Base-by-base conservation (phyloP, 108 stramenopile genomes). In the Nitzschia palea region DNA sequence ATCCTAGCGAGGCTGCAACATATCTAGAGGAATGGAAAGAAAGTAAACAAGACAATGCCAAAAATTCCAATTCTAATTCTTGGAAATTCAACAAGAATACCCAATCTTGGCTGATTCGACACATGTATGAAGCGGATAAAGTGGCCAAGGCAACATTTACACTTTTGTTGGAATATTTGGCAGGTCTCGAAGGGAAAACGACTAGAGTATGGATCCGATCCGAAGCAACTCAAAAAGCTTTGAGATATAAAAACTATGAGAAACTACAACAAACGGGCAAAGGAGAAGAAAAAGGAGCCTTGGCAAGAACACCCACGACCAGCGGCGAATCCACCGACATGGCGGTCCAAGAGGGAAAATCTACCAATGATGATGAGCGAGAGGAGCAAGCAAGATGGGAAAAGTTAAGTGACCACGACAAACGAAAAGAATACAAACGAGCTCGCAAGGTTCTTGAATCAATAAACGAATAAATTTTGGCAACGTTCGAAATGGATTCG, bases 61-160 rank as follows among this genome's bases (percentile, higher is more conserved):
- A 18, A 25, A n/a, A n/a, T n/a, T 14, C 45, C 34, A 33, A 60
- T 43, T 14, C 18, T 30, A 42, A 28, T 8, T 20, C 55, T 5
- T 96, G 95, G 95, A 96, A 94, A 80, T 96, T 96, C 80, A 93
- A 93, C 65, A 96, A 96, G 67, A 96, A 96, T 65, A 95, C 92
- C 1, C 95, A 96, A 76, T 86, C 91, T 31, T 96, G 95, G 95
- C 66, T 96, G 0, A 80, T 95, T 18, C 75, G 93, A 20, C 90
- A 95, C 70, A 89, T 95, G 91, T 96, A 90, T 77, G 79, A 91
- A 36, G 82, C 74, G 17, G 88, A 87, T n/a, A 85, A 84, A 62
- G 83, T 94, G 3, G 40, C 74, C 44, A 94, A 94, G 66, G n/a
- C 68, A 0, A 62, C 79, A 0, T 91, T 91, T 65, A 28, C 64